Conservation (phyloP, 352 stramenopile genomes). For the Phytopythium delawarense region DNA sequence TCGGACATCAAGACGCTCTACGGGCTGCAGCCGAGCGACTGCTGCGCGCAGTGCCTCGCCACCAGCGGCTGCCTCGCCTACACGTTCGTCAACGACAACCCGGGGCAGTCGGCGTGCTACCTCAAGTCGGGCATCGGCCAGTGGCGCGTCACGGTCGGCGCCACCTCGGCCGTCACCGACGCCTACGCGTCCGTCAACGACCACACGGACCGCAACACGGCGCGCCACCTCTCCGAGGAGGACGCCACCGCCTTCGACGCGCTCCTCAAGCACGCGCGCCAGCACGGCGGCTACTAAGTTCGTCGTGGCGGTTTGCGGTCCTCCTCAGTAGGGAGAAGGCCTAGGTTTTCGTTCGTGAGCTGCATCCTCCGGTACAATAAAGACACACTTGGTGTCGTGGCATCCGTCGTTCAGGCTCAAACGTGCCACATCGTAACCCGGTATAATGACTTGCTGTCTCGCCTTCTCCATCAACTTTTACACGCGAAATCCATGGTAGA, state of each 20-base stretch:
- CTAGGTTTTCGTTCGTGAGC: not conserved
- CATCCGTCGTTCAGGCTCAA: not conserved
- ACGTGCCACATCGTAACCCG: not conserved
- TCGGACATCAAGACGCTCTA: constrained; percentile 34
- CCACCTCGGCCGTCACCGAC: constrained; percentile 34
- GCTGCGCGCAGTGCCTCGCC: constrained; percentile 26
- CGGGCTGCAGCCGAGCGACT: constrained; percentile 27
- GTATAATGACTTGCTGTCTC: not conserved
- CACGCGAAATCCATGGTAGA: not conserved
- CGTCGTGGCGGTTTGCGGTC: no score
- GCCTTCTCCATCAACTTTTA: not conserved
- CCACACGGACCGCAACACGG: constrained; percentile 15
- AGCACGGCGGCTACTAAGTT: constrained; percentile 3
- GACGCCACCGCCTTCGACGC: not conserved
- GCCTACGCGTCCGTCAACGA: constrained; percentile 23
- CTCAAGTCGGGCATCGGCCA: constrained; percentile 26
- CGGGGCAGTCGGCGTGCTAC: constrained; percentile 25
- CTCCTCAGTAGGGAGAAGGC: no score
- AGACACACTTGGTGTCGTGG: not conserved
- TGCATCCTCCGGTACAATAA: constrained; percentile 2
- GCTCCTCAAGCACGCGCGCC: not conserved
- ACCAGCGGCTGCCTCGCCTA: constrained; percentile 39
- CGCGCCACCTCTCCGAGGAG: constrained; percentile 8
- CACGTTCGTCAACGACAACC: constrained; percentile 42
- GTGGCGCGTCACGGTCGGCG: constrained; percentile 18